Conservation (phyloP, 345 rosid species). For the Salix exigua region DNA sequence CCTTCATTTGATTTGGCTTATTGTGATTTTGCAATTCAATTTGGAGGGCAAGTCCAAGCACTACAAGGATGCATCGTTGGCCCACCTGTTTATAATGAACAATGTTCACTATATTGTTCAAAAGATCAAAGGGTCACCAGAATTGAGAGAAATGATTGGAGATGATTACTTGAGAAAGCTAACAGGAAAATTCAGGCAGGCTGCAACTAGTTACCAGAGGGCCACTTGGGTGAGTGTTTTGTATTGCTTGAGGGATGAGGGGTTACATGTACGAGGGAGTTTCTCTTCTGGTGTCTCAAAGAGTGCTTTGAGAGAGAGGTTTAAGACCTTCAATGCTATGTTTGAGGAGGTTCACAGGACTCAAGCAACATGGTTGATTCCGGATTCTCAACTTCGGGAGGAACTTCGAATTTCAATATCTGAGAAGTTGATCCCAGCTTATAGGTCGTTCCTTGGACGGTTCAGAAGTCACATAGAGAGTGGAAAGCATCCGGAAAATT, state of each 20-base stretch:
- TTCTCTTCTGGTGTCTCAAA: constrained; percentile 87
- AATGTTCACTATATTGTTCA: constrained; percentile 87
- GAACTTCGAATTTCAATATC: constrained; percentile 85
- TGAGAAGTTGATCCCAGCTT: constrained; percentile 83
- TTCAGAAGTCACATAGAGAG: constrained; percentile 89
- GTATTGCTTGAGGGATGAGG: constrained; percentile 82
- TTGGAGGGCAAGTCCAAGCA: constrained; percentile 77
- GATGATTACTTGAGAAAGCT: constrained; percentile 72
- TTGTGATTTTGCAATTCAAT: constrained; percentile 80
- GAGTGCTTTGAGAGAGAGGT: constrained; percentile 79
- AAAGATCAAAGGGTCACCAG: constrained; percentile 75
- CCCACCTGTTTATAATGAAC: constrained; percentile 84
- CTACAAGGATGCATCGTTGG: constrained; percentile 66
- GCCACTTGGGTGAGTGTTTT: constrained; percentile 80
- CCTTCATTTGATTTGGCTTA: constrained; percentile 86
- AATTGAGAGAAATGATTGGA: constrained; percentile 84
- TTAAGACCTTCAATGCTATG: constrained; percentile 80
- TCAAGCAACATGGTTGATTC: constrained; percentile 76
- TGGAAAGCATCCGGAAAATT: constrained; percentile 91
- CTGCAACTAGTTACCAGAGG: constrained; percentile 78
- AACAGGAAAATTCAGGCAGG: constrained; percentile 70
- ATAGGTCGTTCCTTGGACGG: constrained; percentile 87
- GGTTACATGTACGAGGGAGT: constrained; percentile 75
- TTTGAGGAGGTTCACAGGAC: constrained; percentile 88
- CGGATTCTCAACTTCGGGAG: constrained; percentile 79